Evolutionary conservation across 768 basidiomycete species (phyloP), one percentile per base, ranked within the genome.

Genomic region (Gelatoporia subvermispora): DNA sequence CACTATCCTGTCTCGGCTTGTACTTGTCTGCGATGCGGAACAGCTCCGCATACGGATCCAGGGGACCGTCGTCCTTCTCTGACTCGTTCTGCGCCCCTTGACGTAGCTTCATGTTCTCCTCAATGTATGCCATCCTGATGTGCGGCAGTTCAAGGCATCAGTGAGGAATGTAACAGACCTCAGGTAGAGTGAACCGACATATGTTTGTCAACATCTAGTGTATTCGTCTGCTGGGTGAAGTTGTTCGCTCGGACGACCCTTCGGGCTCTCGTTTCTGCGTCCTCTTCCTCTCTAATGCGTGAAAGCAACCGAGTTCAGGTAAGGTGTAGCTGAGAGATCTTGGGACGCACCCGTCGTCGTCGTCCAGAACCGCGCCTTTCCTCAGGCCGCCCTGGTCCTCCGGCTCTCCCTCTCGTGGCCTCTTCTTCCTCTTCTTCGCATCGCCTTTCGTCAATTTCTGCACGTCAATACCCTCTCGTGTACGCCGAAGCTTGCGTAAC

Each of bases 201-300:
- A 61, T 98, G 96, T 62, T 97, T 98, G 71, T 99, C 95, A 21
- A 96, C 93, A 62, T 97, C 95, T 18, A 97, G 76, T 1, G 84
- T 81, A 63, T 96, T 95, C 3, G 95, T 99, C 68, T 97, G 95
- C 54, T 94, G 91, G 0, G 96, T 99, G 63, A 99, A 98, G 69
- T 96, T 96, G 68, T 90, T 95, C 18, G 81, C 72, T 35, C 92
- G 74, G 2, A 94, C 85, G 4, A 84, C 79, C 43, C 82, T 74
- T 50, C 89, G 74, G 9, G 88, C 83, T 49, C 79, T 84, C 2
- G 85, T 80, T 45, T 83, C 81, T 24, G 81, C 78, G 39, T 84
- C 83, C 36, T 79, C 79, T 51, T 78, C 73, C 35, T 86, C 82
- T 1, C 81, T 84, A 49, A 31, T 23, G 10, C 21, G 31, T 23